A percentile compares a stretch with the other conserved stretches of the same genome.
phyloP scores from a whole-genome alignment of 1,139 yeast species.

The Yamadazyma dushanensis region DNA sequence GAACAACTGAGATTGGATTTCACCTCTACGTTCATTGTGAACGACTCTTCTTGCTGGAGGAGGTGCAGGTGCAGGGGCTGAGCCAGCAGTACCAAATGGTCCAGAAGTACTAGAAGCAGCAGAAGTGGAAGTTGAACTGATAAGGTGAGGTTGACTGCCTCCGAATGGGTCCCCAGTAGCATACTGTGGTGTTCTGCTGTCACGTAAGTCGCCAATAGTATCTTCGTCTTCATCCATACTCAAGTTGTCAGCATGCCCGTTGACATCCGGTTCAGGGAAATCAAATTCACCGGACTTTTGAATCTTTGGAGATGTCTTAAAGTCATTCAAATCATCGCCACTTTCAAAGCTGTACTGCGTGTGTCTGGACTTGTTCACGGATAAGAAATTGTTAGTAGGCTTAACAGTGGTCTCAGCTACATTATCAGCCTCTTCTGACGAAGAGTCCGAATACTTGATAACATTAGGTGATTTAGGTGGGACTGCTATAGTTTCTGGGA shows the following conservation, averaged over 20 bases:
- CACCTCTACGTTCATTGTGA: conserved; percentile 21
- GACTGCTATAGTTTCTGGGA: conserved; percentile 3
- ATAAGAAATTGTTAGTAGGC: conserved; percentile 10
- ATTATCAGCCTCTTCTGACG: conserved; percentile 24
- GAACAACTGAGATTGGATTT: conserved; percentile 47
- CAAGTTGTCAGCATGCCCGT: conserved; percentile 5
- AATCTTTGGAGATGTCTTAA: conserved; percentile 28
- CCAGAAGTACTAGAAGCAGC: background rate
- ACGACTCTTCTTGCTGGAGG: conserved; percentile 71
- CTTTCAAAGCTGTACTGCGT: conserved; percentile 41
- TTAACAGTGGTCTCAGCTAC: conserved; percentile 9
- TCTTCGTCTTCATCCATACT: conserved; percentile 7
- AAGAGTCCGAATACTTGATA: conserved; percentile 24
- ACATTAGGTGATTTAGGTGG: conserved; percentile 29
- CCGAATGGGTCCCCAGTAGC: background rate
- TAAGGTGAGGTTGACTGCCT: background rate
- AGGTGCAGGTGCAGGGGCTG: conserved; percentile 50
- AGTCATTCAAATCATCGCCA: conserved; percentile 40
- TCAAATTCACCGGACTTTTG: conserved; percentile 18
- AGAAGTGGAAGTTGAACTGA: too few relatives aligned
- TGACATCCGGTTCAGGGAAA: conserved; percentile 22
- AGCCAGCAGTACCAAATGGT: background rate
- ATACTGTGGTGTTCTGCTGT: background rate
- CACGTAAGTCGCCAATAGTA: conserved; percentile 9
- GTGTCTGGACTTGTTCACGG: conserved; percentile 17